phyloP scores from a whole-genome alignment of 148 eudicot species.

The Diospyros lotus region DNA sequence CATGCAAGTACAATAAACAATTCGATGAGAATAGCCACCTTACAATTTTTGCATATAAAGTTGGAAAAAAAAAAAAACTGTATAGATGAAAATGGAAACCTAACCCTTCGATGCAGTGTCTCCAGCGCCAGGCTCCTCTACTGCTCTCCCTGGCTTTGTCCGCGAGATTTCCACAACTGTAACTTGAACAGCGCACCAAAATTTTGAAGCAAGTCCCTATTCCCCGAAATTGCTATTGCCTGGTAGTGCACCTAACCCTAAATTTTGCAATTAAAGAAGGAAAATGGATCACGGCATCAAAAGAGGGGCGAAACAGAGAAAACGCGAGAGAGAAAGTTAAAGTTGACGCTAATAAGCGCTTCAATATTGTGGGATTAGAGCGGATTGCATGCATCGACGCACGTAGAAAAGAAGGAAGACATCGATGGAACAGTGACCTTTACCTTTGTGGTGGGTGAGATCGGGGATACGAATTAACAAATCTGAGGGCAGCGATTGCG shows the following conservation, averaged over 20 bases:
- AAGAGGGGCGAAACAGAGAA: background rate
- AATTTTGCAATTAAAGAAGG: background rate
- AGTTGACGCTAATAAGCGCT: background rate
- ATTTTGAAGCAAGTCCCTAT: background rate
- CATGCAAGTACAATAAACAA: background rate
- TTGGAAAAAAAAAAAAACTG: background rate
- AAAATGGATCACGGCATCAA: background rate
- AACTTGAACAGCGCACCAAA: background rate
- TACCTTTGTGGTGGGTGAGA: too few species aligned
- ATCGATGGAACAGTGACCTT: too few species aligned
- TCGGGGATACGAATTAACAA: too few species aligned
- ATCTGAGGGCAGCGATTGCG: too few species aligned
- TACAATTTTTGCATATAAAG: background rate
- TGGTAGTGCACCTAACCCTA: background rate
- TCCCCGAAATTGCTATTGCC: background rate
- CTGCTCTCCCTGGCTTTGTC: constrained; percentile 1
- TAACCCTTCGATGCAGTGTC: constrained; percentile 4
- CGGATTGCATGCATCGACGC: background rate
- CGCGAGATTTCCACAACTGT: background rate
- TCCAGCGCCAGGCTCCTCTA: constrained; percentile 4
- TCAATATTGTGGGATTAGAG: background rate
- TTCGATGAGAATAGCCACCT: too few species aligned
- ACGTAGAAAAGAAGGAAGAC: background rate
- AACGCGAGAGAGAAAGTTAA: background rate
- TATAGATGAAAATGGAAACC: background rate